Percentiles rank a stretch among this genome's conserved stretches.
Evolutionary conservation across 352 stramenopile genomes (phyloP).

Genomic region (Phytophthora europaea): DNA sequence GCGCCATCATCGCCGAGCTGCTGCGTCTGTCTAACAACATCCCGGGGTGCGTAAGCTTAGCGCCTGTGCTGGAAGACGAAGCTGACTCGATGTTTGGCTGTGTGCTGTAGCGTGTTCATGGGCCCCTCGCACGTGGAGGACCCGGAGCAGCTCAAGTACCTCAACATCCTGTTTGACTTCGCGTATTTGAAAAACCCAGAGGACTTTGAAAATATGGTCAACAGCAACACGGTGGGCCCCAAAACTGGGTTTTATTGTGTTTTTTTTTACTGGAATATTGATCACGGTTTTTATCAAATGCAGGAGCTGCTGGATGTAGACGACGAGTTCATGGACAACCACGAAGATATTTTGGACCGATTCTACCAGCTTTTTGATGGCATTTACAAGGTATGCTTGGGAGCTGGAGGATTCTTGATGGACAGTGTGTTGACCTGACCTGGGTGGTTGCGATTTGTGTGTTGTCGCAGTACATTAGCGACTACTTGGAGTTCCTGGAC

Average conservation of each 20-base stretch:
- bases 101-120: conserved; percentile 79
- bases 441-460: neutral
- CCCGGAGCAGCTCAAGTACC: conserved; percentile 91
- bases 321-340: conserved; percentile 93
- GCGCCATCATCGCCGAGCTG: conserved; percentile 94
- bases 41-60: conserved; percentile 57
- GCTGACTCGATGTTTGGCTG: conserved; percentile 20
- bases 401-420: neutral
- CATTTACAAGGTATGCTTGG: conserved; percentile 78
- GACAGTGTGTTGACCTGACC: conserved; percentile 2
- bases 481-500: conserved; percentile 94
- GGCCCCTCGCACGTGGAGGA: conserved; percentile 89
- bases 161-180: conserved; percentile 97
- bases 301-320: conserved; percentile 91
- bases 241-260: neutral
- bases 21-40: conserved; percentile 94
- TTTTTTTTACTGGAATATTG: conserved; percentile 5
- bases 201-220: conserved; percentile 95
- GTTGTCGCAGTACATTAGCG: conserved; percentile 84
- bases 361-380: conserved; percentile 93
- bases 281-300: neutral
- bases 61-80: neutral
- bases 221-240: conserved; percentile 86
- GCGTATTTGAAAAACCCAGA: conserved; percentile 95
- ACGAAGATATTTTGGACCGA: conserved; percentile 85